A percentile compares a stretch with the other conserved stretches of the same genome.
phyloP scores from a whole-genome alignment of 139 green algal species.

The Desmodesmus armatus region DNA sequence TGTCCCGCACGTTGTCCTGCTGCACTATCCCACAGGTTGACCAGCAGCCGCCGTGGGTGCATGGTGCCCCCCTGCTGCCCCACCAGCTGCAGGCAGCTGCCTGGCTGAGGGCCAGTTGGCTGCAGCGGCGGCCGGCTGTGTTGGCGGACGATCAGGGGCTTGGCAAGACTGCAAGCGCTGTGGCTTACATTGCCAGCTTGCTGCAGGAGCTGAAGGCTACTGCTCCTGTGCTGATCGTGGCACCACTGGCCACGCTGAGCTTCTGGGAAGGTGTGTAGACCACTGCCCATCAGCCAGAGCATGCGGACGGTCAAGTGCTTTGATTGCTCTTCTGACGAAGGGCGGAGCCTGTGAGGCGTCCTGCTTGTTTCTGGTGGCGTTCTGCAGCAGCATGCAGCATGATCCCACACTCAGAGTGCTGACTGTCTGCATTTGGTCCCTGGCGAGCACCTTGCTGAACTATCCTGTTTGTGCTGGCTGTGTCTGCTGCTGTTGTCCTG shows the following conservation, averaged over 20 bases:
- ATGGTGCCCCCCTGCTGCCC: conserved; percentile 59
- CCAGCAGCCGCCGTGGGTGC: conserved; percentile 53
- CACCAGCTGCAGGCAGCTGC: conserved; percentile 83
- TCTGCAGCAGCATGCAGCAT: no score
- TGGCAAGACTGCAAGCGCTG: conserved; percentile 79
- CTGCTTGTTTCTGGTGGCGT: no score
- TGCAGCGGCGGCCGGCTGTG: conserved; percentile 52
- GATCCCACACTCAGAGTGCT: no score
- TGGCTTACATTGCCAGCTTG: conserved; percentile 65
- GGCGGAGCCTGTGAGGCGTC: no score
- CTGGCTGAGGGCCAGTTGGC: conserved; percentile 79
- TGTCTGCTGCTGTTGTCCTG: neutral
- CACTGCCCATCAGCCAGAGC: no score
- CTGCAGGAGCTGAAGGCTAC: conserved; percentile 69
- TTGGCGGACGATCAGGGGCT: conserved; percentile 85
- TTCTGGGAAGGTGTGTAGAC: conserved; percentile 83
- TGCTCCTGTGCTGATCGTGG: conserved; percentile 75
- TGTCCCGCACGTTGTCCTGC: no score
- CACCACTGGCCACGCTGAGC: conserved; percentile 60
- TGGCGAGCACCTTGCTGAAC: no score
- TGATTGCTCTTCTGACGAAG: no score
- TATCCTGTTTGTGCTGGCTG: no score
- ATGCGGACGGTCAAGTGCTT: no score
- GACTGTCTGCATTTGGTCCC: neutral
- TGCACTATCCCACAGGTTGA: no score